Evolutionary conservation across 192 early-diverging fungal genomes (phyloP), one percentile per base, ranked within the genome.

Genomic region (Obelidium mucronatum): DNA sequence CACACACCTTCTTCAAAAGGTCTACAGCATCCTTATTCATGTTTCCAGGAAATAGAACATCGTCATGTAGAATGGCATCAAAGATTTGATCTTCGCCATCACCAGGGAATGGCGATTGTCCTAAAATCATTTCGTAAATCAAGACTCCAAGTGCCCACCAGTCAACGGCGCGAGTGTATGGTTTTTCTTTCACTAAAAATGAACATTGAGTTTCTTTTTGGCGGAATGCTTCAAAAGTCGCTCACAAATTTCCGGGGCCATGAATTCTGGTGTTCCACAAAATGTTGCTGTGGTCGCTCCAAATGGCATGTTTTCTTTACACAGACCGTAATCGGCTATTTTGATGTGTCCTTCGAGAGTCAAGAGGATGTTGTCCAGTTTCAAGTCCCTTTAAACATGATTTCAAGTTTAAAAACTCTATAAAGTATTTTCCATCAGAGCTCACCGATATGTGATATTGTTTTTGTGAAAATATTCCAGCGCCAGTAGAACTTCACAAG

Each of bases 41-140:
- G 77, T 93, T 94, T 69, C 94, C 92, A 1, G 97, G 97, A 76
- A 96, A 98, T 55, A 97, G 73, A 73, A 98, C 94, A 74, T 98
- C 96, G 78, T 97, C 95, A 61, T 97, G 92, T 68, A 99, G 81
- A 80, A 99, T 99, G 2, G 97, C 93, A 70, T 97, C 94, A 82
- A 97, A 99, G 69, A 98, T 99, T 84, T 98, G 95, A 73, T 98
- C 96, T 80, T 98, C 97, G 75, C 96, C 94, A 34, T 96, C 94
- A 51, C 98, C 96, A 52, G 90, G 85, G 88, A 99, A 99, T 54
- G 97, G 97, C 8, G 93, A 92, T 52, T 75, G 77, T 33, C 89
- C 87, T n/a, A 89, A 70, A 35, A 90, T 64, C 89, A 90, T 90
- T 67, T 90, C 88, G 67, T 90, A 90, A 55, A 90, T 86, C 33